phyloP scores from a whole-genome alignment of 345 rosid genomes.

The Chamaenerion angustifolium region DNA sequence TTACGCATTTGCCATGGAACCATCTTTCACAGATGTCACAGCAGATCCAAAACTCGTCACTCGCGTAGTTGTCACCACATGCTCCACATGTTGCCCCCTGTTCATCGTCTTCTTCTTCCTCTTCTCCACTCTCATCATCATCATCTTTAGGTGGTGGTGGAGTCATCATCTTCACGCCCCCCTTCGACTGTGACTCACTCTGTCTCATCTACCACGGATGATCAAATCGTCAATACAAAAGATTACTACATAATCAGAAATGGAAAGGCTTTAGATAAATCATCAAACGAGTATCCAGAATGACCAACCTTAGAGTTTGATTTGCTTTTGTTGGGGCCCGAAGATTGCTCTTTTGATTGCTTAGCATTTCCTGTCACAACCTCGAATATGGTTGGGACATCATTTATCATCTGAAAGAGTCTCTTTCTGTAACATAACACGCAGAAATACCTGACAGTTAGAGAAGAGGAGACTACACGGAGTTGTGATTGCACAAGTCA shows the following conservation, averaged over 20 bases:
- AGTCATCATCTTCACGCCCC: conserved; percentile 29
- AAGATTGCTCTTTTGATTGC: conserved; percentile 67
- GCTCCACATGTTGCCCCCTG: conserved; percentile 94
- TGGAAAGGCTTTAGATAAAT: too few species aligned
- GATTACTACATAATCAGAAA: too few species aligned
- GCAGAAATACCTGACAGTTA: too few species aligned
- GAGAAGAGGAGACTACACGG: too few species aligned
- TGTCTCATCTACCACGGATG: conserved; percentile 39
- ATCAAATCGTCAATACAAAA: too few species aligned
- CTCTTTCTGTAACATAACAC: conserved; percentile 51
- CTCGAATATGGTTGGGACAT: conserved; percentile 79
- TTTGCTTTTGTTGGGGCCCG: conserved; percentile 55
- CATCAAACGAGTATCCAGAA: too few species aligned
- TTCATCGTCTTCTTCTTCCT: conserved; percentile 61
- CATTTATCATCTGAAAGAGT: conserved; percentile 93
- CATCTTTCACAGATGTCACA: conserved; percentile 88
- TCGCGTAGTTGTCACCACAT: conserved; percentile 80
- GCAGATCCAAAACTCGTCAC: conserved; percentile 97
- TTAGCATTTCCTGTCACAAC: conserved; percentile 62
- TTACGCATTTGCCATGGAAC: conserved; percentile 98
- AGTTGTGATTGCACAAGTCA: too few species aligned
- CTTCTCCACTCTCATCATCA: conserved; percentile 65
- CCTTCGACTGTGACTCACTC: conserved; percentile 41
- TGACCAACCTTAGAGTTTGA: conserved; percentile 48
- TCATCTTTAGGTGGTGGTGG: conserved; percentile 68